Percentiles rank a stretch among this genome's conserved stretches.
These are phyloP conservation scores for Stephania yunnanensis DNA, from an alignment of 164 flowering plant species.

Conservation along the genomic window DNA sequence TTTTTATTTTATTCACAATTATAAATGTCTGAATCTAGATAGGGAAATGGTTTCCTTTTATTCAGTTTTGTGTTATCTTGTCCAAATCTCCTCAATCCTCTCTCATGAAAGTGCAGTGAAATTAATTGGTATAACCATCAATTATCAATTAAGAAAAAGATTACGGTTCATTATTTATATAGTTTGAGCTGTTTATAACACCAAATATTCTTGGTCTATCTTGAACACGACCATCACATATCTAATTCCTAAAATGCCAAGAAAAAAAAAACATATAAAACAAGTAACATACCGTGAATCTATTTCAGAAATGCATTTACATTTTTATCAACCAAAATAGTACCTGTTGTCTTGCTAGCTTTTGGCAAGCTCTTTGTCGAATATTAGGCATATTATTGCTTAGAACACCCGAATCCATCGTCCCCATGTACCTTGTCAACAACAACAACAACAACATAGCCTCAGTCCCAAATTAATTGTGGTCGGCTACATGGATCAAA, in stretches of 20 bases:
- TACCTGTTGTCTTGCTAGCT: conserved; percentile 60
- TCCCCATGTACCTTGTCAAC: conserved; percentile 42
- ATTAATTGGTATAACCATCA: background rate
- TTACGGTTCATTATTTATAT: too few species aligned
- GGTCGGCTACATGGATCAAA: too few species aligned
- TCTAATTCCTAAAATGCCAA: background rate
- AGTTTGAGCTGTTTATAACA: too few species aligned
- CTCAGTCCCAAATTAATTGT: too few species aligned
- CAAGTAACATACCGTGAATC: background rate
- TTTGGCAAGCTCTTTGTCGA: conserved; percentile 37
- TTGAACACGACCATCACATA: background rate
- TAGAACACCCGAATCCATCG: conserved; percentile 61
- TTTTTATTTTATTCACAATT: too few species aligned
- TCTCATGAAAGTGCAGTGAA: background rate
- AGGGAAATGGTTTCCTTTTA: too few species aligned
- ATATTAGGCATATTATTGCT: conserved; percentile 50
- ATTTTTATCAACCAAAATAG: conserved; percentile 1
- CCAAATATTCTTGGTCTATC: background rate
- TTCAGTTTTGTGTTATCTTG: too few species aligned
- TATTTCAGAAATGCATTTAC: too few species aligned
- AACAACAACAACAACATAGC: background rate
- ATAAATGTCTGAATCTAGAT: too few species aligned
- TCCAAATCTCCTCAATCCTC: background rate
- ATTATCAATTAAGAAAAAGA: background rate
- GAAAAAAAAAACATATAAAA: background rate